phyloP scores from a whole-genome alignment of 805 yeast genomes.

The Spathaspora gorwiae region DNA sequence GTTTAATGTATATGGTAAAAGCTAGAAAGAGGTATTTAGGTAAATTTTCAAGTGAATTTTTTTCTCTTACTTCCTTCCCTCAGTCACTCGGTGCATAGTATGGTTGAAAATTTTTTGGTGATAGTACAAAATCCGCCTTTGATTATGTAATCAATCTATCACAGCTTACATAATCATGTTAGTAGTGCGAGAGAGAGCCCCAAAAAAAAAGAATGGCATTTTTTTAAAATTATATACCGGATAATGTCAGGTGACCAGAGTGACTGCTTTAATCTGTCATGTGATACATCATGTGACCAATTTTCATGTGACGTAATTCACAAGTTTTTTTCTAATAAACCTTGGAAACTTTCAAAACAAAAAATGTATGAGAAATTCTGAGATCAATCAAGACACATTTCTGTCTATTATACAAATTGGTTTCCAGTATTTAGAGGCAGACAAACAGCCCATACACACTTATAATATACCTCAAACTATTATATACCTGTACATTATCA shows the following conservation, averaged over 20 bases:
- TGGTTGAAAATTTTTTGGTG: background rate
- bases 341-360: too few species aligned
- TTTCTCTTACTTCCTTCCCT: background rate
- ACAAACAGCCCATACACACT: too few species aligned
- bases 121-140: background rate
- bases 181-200: background rate
- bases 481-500: background rate
- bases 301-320: background rate
- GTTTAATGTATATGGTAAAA: slow-evolving; percentile 11
- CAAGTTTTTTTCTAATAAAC: too few species aligned
- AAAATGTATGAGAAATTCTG: too few species aligned
- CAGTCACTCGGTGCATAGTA: background rate
- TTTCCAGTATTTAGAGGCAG: too few species aligned
- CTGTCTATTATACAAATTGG: too few species aligned
- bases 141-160: background rate
- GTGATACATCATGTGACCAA: background rate
- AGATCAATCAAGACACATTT: too few species aligned
- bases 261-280: slow-evolving; percentile 2
- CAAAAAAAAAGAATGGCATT: background rate
- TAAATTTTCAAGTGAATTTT: background rate
- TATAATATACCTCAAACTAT: background rate
- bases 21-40: background rate
- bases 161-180: background rate
- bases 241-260: slow-evolving; percentile 4
- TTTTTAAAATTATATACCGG: background rate